phyloP scores from a whole-genome alignment of 1,284 basidiomycete species.

The Phylloporus gajari region DNA sequence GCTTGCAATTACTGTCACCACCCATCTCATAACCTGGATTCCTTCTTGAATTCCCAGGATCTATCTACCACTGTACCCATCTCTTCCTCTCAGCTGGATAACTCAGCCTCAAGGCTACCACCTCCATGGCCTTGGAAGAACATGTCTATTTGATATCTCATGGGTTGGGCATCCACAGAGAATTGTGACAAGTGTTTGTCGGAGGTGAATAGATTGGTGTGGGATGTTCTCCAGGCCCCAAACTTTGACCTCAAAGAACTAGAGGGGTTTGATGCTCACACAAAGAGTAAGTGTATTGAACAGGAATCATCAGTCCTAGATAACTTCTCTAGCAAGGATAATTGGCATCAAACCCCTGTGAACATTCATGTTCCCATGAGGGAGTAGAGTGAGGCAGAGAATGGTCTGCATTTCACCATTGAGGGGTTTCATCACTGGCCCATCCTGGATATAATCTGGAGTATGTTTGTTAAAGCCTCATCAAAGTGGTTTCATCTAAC shows the following conservation, averaged over 20 bases:
- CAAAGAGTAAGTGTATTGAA: neutral
- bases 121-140: neutral
- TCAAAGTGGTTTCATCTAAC: neutral
- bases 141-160: neutral
- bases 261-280: neutral
- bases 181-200: neutral
- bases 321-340: too few species aligned
- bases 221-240: neutral
- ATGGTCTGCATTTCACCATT: neutral
- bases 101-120: neutral
- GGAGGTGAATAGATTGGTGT: neutral
- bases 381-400: neutral
- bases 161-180: neutral
- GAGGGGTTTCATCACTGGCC: neutral
- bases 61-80: too few species aligned
- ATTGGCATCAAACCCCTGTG: neutral
- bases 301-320: too few species aligned
- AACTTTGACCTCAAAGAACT: neutral
- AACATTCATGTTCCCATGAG: neutral
- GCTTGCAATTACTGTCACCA: neutral
- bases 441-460: neutral
- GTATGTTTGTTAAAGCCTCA: neutral
- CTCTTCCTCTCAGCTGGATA: too few species aligned
- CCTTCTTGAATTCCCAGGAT: neutral
- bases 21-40: neutral